Evolutionary conservation across 805 yeast species (phyloP).

Genomic region (Isabelozyma rhagii): DNA sequence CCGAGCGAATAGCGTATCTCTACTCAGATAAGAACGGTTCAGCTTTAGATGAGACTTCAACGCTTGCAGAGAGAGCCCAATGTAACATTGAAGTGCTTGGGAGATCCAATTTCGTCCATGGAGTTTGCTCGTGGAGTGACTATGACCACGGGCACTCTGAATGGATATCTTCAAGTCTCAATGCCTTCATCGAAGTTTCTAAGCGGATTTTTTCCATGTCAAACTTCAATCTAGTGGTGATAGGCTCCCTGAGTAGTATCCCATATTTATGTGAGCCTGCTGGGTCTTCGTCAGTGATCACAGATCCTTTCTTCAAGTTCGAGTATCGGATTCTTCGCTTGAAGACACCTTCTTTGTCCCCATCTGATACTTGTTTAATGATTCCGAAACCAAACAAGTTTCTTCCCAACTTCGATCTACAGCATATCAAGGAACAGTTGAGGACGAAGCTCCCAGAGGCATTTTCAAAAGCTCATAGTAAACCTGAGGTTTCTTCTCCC

Average conservation of each 20-base stretch:
- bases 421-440: neutral
- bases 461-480: neutral
- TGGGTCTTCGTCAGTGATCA: neutral
- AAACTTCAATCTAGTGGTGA: slow-evolving; percentile 31
- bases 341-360: slow-evolving; percentile 17
- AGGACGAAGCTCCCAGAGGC: neutral
- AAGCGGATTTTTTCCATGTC: slow-evolving; percentile 15
- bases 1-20: slow-evolving; percentile 41
- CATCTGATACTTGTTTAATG: slow-evolving; percentile 1
- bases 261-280: neutral
- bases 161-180: neutral
- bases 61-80: slow-evolving; percentile 38
- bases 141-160: slow-evolving; percentile 40
- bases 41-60: slow-evolving; percentile 49
- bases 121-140: slow-evolving; percentile 34
- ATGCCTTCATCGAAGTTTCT: slow-evolving; percentile 30
- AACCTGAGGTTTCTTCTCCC: neutral
- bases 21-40: slow-evolving; percentile 34
- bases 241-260: neutral
- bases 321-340: neutral
- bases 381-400: neutral
- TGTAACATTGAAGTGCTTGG: slow-evolving; percentile 23
- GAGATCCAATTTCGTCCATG: slow-evolving; percentile 42
- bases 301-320: neutral
- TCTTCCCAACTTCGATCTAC: neutral